phyloP scores from a whole-genome alignment of 345 rosid genomes.

The Hibiscus tridactylites region DNA sequence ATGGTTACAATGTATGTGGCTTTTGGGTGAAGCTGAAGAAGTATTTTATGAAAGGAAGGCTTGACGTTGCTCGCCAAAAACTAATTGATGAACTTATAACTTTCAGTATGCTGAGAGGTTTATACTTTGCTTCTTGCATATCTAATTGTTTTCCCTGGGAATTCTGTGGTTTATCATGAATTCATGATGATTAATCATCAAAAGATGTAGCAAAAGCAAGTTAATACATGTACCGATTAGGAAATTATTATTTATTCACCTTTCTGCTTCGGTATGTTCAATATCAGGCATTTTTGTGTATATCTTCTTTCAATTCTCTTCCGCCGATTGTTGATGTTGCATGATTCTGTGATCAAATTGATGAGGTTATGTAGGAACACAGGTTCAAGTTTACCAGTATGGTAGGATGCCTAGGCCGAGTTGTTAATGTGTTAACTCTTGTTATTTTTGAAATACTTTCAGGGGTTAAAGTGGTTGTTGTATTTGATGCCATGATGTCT shows the following conservation, averaged over 20 bases:
- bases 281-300: neutral
- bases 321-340: neutral
- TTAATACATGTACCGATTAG: neutral
- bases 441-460: conserved; percentile 22
- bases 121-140: conserved; percentile 5
- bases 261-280: neutral
- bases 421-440: conserved; percentile 8
- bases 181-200: neutral
- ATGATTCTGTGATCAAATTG: neutral
- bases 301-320: neutral
- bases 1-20: conserved; percentile 95
- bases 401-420: neutral
- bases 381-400: neutral
- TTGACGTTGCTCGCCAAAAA: conserved; percentile 80
- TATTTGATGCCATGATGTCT: conserved; percentile 93
- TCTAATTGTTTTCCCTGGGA: neutral
- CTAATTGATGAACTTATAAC: conserved; percentile 69
- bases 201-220: neutral
- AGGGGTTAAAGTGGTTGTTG: conserved; percentile 94
- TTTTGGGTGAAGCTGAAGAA: conserved; percentile 87
- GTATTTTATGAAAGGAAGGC: conserved; percentile 74
- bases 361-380: neutral
- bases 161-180: neutral
- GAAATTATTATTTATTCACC: neutral
- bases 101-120: conserved; percentile 71